Conservation (phyloP, 306 rosid species). For the Begonia fuchsioides region DNA sequence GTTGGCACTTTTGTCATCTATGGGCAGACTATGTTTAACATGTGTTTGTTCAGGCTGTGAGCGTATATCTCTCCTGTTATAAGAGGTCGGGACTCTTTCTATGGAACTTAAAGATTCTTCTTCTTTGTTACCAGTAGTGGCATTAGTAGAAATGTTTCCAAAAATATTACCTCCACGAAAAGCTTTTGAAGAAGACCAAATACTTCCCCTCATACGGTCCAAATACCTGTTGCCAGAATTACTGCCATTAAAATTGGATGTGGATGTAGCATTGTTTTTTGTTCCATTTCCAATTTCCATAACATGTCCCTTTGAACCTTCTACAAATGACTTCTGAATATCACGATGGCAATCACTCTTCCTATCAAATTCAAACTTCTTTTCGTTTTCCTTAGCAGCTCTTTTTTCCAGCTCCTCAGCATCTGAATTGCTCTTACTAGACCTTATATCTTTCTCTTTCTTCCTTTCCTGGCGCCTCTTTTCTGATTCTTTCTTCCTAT, state of each 20-base stretch:
- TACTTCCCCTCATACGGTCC: slow-evolving; percentile 84
- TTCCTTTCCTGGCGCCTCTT: slow-evolving; percentile 79
- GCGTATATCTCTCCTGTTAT: slow-evolving; percentile 40
- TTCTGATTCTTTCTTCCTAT: slow-evolving; percentile 66
- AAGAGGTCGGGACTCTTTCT: slow-evolving; percentile 46
- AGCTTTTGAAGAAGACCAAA: slow-evolving; percentile 84
- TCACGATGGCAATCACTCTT: slow-evolving; percentile 64
- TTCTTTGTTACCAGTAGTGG: slow-evolving; percentile 49
- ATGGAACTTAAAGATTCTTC: slow-evolving; percentile 39
- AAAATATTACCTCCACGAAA: slow-evolving; percentile 61
- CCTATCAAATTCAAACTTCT: slow-evolving; percentile 56
- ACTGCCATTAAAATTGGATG: slow-evolving; percentile 38
- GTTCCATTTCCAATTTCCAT: slow-evolving; percentile 34
- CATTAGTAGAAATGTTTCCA: slow-evolving; percentile 48
- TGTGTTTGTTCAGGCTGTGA: slow-evolving; percentile 50
- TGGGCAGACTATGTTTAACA: slow-evolving; percentile 37
- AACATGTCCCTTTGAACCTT: slow-evolving; percentile 38
- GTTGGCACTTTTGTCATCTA: slow-evolving; percentile 51
- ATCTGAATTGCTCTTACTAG: slow-evolving; percentile 96
- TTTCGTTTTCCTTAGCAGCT: slow-evolving; percentile 66
- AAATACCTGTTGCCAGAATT: slow-evolving; percentile 76
- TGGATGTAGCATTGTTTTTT: slow-evolving; percentile 29
- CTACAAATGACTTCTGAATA: slow-evolving; percentile 42
- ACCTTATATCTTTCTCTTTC: slow-evolving; percentile 76
- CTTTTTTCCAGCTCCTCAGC: slow-evolving; percentile 79